phyloP scores from a whole-genome alignment of 2,329 filamentous ascomycete species.

The Macrophomina phaseolina region DNA sequence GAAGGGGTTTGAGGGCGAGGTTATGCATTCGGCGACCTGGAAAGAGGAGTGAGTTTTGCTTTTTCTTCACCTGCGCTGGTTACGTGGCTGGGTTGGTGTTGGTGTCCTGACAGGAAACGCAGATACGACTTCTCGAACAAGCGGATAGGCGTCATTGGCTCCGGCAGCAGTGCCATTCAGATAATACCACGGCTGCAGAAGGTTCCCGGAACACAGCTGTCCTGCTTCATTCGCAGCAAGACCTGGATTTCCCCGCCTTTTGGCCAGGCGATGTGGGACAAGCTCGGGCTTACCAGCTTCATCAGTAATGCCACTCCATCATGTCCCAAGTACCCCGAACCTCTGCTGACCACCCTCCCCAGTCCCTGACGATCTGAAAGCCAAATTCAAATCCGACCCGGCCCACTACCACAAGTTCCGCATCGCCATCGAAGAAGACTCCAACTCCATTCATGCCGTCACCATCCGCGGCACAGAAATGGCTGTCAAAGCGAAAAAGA shows the following conservation, averaged over 20 bases:
- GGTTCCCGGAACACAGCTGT: constrained; percentile 38
- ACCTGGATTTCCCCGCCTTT: constrained; percentile 46
- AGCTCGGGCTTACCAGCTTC: constrained; percentile 43
- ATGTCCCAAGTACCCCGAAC: background rate
- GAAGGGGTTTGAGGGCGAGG: constrained; percentile 39
- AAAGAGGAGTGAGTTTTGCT: constrained; percentile 37
- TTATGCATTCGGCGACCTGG: constrained; percentile 45
- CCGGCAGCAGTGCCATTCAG: constrained; percentile 47
- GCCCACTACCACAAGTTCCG: constrained; percentile 41
- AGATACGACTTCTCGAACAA: constrained; percentile 43
- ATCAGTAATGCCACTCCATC: constrained; percentile 11
- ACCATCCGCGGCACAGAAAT: constrained; percentile 46
- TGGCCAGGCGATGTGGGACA: constrained; percentile 37
- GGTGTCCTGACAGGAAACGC: background rate
- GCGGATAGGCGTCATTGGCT: constrained; percentile 43
- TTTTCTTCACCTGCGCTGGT: background rate
- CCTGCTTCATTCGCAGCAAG: constrained; percentile 42
- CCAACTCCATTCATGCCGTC: constrained; percentile 38
- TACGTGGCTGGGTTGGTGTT: background rate
- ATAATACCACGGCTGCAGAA: constrained; percentile 49
- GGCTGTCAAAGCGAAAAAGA: constrained; percentile 43
- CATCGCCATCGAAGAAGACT: constrained; percentile 41
- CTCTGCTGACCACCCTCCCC: background rate
- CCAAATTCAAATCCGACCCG: constrained; percentile 37
- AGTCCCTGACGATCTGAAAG: constrained; percentile 36